Conservation (phyloP, 352 stramenopile genomes). For the Ophiocytium majus region DNA sequence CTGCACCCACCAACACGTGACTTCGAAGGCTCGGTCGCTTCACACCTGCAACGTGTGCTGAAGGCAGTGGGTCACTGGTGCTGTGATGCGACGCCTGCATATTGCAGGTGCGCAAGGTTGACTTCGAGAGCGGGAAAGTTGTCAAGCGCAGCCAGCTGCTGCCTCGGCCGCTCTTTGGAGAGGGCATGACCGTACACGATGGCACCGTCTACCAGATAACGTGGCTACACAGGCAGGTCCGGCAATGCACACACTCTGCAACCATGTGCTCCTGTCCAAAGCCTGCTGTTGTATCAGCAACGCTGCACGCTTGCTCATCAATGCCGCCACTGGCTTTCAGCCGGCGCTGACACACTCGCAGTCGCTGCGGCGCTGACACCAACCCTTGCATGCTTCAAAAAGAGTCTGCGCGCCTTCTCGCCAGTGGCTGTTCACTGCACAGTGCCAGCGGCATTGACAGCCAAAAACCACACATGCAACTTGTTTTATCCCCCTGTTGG, state of each 20-base stretch:
- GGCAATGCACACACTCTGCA: conserved; percentile 2
- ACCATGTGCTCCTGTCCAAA: background rate
- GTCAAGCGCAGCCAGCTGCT: conserved; percentile 31
- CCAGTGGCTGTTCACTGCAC: too few species aligned
- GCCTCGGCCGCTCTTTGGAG: conserved; percentile 35
- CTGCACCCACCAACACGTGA: too few species aligned
- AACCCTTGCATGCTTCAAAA: background rate
- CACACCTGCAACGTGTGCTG: background rate
- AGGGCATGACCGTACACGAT: conserved; percentile 44
- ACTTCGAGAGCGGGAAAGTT: conserved; percentile 30
- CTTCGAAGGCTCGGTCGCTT: too few species aligned
- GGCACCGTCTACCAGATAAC: conserved; percentile 11
- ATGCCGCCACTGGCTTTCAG: background rate
- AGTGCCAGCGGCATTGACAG: background rate
- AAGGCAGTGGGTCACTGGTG: background rate
- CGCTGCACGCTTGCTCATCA: too few species aligned
- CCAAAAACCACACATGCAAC: too few species aligned
- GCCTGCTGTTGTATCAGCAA: too few species aligned
- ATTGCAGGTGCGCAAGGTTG: conserved; percentile 23
- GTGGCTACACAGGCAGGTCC: conserved; percentile 4
- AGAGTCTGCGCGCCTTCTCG: too few species aligned
- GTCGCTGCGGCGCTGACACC: background rate
- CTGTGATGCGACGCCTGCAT: background rate
- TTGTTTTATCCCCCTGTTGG: too few species aligned
- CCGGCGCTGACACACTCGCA: background rate